A percentile compares a stretch with the other conserved stretches of the same genome.
phyloP scores from a whole-genome alignment of 2,329 filamentous ascomycete genomes.

The Fusarium staphyleae region DNA sequence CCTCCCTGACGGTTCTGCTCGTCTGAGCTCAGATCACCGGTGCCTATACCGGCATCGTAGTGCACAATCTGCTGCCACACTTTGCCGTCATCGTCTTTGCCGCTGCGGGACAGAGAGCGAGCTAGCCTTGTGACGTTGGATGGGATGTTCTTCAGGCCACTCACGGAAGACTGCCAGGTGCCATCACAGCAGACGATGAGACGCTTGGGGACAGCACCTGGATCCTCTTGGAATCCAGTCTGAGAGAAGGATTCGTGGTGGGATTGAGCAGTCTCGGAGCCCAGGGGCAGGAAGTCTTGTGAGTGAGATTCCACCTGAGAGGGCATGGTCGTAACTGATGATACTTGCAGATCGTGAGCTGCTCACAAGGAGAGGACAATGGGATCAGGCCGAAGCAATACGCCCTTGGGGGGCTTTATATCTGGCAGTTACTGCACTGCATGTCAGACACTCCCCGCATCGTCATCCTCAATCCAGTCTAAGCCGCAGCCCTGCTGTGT shows the following conservation, averaged over 20 bases:
- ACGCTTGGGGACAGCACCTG: constrained; percentile 32
- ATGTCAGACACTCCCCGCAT: constrained; percentile 10
- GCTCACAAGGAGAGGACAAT: not conserved
- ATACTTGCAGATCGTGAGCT: not conserved
- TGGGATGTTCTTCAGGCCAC: constrained; percentile 38
- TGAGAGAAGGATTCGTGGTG: constrained; percentile 17
- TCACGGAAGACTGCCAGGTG: constrained; percentile 44
- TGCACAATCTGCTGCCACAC: constrained; percentile 48
- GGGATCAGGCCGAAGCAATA: not conserved
- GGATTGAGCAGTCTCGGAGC: constrained; percentile 7
- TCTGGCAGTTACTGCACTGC: not conserved
- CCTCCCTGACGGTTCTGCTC: constrained; percentile 33
- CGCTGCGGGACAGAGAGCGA: constrained; percentile 39
- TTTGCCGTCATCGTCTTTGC: constrained; percentile 38
- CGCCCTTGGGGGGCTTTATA: constrained; percentile 17
- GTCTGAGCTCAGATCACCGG: constrained; percentile 21
- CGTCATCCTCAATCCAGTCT: constrained; percentile 3
- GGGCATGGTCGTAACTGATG: constrained; percentile 18
- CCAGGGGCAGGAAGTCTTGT: constrained; percentile 24
- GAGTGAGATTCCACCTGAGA: constrained; percentile 12
- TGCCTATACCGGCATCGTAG: constrained; percentile 49
- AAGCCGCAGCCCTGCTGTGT: constrained; percentile 32
- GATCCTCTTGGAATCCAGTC: no score
- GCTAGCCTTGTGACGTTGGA: constrained; percentile 48
- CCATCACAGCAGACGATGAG: constrained; percentile 49